Percentiles rank a stretch among this genome's conserved stretches.
These are phyloP conservation scores for Nasturtium officinale DNA, from an alignment of 345 rosid species.

Conservation along the genomic window DNA sequence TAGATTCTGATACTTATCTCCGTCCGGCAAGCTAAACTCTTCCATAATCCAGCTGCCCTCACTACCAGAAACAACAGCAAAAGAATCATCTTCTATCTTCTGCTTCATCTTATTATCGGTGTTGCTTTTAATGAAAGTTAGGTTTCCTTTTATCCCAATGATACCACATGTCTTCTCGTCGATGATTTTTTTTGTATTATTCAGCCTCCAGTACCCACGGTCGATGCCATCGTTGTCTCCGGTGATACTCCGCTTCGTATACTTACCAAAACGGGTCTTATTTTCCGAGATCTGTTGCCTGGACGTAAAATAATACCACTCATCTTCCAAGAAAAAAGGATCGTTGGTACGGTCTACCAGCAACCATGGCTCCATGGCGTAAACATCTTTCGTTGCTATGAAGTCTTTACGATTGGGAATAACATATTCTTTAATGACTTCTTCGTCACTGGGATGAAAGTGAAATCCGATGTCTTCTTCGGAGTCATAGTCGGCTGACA, in stretches of 20 bases:
- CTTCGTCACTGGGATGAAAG: background rate
- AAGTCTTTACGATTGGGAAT: background rate
- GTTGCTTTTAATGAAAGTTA: background rate
- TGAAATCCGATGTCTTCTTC: background rate
- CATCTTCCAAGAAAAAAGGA: slow-evolving; percentile 2
- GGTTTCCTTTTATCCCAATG: background rate
- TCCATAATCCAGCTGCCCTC: background rate
- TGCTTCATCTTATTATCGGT: background rate
- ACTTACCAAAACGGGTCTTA: background rate
- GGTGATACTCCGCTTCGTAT: background rate
- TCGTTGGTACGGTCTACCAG: background rate
- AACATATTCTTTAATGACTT: too few species aligned
- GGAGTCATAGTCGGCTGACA: too few species aligned
- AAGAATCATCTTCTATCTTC: background rate
- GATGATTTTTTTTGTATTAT: background rate
- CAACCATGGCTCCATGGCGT: too few species aligned
- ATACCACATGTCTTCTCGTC: too few species aligned
- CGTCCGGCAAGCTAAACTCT: background rate
- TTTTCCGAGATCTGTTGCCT: background rate
- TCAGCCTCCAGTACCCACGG: background rate
- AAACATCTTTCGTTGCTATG: too few species aligned
- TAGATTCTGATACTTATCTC: background rate
- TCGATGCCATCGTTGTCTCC: slow-evolving; percentile 12
- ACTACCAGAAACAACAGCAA: background rate
- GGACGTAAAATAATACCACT: background rate